A percentile compares a stretch with the other conserved stretches of the same genome.
Conservation (phyloP, 805 yeast genomes). For the Maudiozyma bulderi region DNA sequence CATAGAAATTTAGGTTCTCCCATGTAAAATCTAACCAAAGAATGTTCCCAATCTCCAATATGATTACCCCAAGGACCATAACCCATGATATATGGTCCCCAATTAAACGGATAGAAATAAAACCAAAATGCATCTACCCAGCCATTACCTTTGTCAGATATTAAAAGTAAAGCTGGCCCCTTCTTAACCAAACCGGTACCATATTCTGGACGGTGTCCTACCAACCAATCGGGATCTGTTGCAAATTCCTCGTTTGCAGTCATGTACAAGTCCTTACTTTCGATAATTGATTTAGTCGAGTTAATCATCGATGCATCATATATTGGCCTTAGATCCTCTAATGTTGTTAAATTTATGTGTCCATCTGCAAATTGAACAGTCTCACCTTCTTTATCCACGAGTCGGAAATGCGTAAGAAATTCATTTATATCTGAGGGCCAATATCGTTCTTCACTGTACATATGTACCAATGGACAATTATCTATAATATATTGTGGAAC, state of each 20-base stretch:
- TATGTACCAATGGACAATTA: constrained; percentile 67
- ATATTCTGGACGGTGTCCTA: constrained; percentile 66
- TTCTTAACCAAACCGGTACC: constrained; percentile 58
- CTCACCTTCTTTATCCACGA: constrained; percentile 42
- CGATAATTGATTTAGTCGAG: constrained; percentile 11
- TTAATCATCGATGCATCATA: constrained; percentile 1
- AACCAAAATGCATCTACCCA: constrained; percentile 96
- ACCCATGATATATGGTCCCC: constrained; percentile 96
- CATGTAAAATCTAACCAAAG: constrained; percentile 72
- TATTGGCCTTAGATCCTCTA: neutral
- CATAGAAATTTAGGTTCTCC: constrained; percentile 77
- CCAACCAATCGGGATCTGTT: constrained; percentile 73
- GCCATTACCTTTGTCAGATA: constrained; percentile 86
- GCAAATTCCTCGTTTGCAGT: constrained; percentile 64
- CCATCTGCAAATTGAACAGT: constrained; percentile 7
- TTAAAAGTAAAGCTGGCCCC: constrained; percentile 75
- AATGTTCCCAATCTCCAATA: constrained; percentile 97
- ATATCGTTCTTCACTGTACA: constrained; percentile 82
- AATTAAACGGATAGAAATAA: constrained; percentile 84
- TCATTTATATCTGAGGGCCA: constrained; percentile 73
- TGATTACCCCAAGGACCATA: constrained; percentile 94
- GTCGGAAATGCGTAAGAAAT: constrained; percentile 56
- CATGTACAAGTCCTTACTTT: constrained; percentile 32
- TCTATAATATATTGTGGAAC: constrained; percentile 57
- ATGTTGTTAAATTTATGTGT: constrained; percentile 3